Evolutionary conservation across 1,284 basidiomycete species (phyloP), one percentile per base, ranked within the genome.

Genomic region (Cutaneotrichosporon dermatis): DNA sequence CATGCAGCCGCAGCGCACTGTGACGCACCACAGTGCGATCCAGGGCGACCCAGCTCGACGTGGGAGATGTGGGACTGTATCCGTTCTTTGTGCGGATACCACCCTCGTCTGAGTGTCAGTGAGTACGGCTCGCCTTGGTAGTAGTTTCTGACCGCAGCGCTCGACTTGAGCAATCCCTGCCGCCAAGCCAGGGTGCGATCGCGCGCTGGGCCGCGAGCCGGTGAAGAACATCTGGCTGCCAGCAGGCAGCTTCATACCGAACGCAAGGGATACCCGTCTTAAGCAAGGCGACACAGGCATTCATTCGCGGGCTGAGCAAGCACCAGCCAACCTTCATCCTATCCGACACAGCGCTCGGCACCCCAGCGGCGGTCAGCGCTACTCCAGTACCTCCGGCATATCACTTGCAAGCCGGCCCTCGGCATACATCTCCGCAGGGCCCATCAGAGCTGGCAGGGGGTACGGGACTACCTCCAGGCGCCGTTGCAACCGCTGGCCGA

Each of bases 41-140:
- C 54, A 60, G 83, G 81, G 82, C 6, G 88, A 91, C 65, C 82
- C 90, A 88, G 88, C 70, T 86, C 85, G 5, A 91, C 89, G 1
- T 99, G 95, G 94, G 94, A 99, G 75, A 92, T 93, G 83, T 99
- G 96, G 96, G 94, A 98, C 76, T 84, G 87, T 50, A 90, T 99
- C 60, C 83, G 93, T 59, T 86, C 87, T 3, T 82, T 97, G 15
- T 98, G 95, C 76, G 87, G 86, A 54, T 95, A 94, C 76, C 88
- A 88, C 74, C 83, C 86, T 5, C 84, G 94, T 15, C 76, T 99
- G 51, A 87, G 87, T 2, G 76, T 95, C 52, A 88, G 92, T 94
- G 68, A 76, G 84, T 81, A 51, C 46, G 33, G 15, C 25, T 16
- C 10, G 4, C 9, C 41, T 8, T 25, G 4, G 9, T 10, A 11